Conservation (phyloP, 1,139 yeast genomes). For the Trichomonascaceae sp. region DNA sequence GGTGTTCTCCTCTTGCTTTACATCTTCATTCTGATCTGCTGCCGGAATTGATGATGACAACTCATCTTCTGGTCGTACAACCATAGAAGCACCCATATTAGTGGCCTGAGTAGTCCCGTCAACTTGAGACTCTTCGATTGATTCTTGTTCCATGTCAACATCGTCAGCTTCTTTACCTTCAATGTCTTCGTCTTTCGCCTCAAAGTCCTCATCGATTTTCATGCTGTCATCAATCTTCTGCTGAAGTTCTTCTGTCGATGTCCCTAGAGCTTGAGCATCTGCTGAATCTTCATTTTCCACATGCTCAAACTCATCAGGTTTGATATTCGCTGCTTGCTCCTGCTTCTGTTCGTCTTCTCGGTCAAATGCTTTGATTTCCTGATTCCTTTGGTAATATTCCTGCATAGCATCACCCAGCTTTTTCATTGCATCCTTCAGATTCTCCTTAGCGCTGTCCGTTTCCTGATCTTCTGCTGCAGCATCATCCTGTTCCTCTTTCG, state of each 20-base stretch:
- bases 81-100: slow-evolving; percentile 14
- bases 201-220: slow-evolving; percentile 59
- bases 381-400: slow-evolving; percentile 86
- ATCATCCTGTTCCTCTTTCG: slow-evolving; percentile 10
- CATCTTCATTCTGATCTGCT: slow-evolving; percentile 9
- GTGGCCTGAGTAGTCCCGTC: slow-evolving; percentile 13
- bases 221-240: slow-evolving; percentile 74
- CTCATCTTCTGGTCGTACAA: slow-evolving; percentile 16
- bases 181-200: slow-evolving; percentile 19
- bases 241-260: slow-evolving; percentile 62
- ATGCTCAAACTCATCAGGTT: slow-evolving; percentile 89
- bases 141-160: slow-evolving; percentile 11
- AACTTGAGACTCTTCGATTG: slow-evolving; percentile 11
- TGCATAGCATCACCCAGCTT: slow-evolving; percentile 86
- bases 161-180: slow-evolving; percentile 20
- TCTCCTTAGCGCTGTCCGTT: slow-evolving; percentile 59
- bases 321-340: slow-evolving; percentile 49
- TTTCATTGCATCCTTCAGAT: slow-evolving; percentile 74
- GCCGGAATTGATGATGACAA: not conserved
- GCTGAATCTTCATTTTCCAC: slow-evolving; percentile 67
- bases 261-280: slow-evolving; percentile 90
- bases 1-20: slow-evolving; percentile 11
- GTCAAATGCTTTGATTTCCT: slow-evolving; percentile 55
- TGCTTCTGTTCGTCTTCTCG: slow-evolving; percentile 32
- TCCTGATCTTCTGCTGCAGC: slow-evolving; percentile 24